These are phyloP conservation scores for Platanthera zijinensis DNA, from an alignment of 106 monocot species.

Conservation along the genomic window DNA sequence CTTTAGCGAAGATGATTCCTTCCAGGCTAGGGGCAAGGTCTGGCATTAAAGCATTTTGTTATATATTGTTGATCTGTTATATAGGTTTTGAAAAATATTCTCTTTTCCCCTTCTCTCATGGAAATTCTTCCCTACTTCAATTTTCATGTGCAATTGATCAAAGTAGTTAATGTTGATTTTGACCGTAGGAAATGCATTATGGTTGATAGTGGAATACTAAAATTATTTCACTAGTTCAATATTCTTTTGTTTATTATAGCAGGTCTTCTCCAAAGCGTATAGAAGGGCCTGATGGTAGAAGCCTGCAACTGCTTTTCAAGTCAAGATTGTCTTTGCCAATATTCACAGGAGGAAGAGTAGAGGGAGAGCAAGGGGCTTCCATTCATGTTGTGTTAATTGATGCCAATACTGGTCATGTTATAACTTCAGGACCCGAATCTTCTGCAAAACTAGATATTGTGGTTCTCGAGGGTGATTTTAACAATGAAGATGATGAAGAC, in stretches of 20 bases:
- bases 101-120: no score
- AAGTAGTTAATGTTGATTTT: not conserved
- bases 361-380: constrained; percentile 36
- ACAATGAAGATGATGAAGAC: constrained; percentile 34
- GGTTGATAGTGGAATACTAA: not conserved
- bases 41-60: not conserved
- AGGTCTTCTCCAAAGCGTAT: constrained; percentile 31
- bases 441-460: constrained; percentile 32
- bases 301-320: constrained; percentile 24
- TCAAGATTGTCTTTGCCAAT: constrained; percentile 31
- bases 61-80: no score
- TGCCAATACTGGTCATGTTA: constrained; percentile 17
- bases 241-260: not conserved
- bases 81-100: no score
- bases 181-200: no score
- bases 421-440: constrained; percentile 31
- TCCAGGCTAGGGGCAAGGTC: constrained; percentile 44
- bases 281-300: constrained; percentile 40
- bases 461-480: constrained; percentile 45
- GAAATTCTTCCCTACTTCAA: no score
- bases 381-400: constrained; percentile 41
- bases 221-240: not conserved
- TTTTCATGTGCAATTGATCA: not conserved
- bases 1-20: constrained; percentile 44
- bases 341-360: constrained; percentile 38